A percentile compares a stretch with the other conserved stretches of the same genome.
Conservation (phyloP, 2,329 filamentous ascomycete genomes). For the Colletotrichum simmondsii region DNA sequence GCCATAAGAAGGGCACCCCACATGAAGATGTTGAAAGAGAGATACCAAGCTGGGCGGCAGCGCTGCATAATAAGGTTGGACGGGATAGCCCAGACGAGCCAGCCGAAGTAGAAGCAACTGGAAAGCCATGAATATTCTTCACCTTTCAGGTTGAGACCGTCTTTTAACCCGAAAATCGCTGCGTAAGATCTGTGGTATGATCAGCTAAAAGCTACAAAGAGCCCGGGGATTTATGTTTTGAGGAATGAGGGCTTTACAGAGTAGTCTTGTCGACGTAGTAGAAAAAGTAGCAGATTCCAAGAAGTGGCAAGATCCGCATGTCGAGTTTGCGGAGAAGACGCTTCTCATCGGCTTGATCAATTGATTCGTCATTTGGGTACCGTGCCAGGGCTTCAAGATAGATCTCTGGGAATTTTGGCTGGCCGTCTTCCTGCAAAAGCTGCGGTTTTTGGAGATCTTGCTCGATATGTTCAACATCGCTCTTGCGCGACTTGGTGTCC, state of each 20-base stretch:
- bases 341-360: constrained; percentile 46
- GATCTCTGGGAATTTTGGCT: constrained; percentile 41
- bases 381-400: constrained; percentile 48
- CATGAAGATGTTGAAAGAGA: constrained; percentile 62
- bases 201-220: not conserved
- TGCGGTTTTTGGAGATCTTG: constrained; percentile 32
- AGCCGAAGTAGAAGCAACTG: constrained; percentile 50
- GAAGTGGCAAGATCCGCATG: constrained; percentile 47
- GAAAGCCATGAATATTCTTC: constrained; percentile 63
- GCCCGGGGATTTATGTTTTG: too few relatives aligned
- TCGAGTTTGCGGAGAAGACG: constrained; percentile 50
- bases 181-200: constrained; percentile 59
- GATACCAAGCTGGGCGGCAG: constrained; percentile 47
- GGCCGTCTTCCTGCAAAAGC: constrained; percentile 28
- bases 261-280: constrained; percentile 47
- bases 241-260: not conserved
- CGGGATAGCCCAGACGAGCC: constrained; percentile 48
- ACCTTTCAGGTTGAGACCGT: constrained; percentile 67
- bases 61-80: constrained; percentile 45
- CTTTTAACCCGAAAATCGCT: constrained; percentile 71
- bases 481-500: constrained; percentile 7
- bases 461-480: constrained; percentile 36
- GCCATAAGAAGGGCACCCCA: constrained; percentile 59
- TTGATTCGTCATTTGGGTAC: constrained; percentile 50
- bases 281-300: constrained; percentile 54